phyloP scores from a whole-genome alignment of 2,329 filamentous ascomycete genomes.

The Lasiodiplodia sp. region DNA sequence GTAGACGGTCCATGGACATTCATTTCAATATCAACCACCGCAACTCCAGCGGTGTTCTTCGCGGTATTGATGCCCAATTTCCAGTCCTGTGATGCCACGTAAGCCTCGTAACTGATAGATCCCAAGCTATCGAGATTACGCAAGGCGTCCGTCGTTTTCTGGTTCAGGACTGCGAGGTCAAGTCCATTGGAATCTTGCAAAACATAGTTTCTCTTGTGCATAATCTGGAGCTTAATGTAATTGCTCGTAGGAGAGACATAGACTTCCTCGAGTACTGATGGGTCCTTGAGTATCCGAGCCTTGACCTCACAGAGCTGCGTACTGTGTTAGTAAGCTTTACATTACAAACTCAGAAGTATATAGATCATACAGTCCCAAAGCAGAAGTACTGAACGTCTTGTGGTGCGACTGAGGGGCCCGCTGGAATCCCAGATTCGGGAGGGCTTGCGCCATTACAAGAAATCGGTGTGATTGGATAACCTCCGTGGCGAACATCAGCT shows the following conservation, averaged over 20 bases:
- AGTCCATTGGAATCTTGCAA: neutral
- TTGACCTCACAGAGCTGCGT: neutral
- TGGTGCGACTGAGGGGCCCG: too few species aligned
- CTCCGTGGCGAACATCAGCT: neutral
- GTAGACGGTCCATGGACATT: neutral
- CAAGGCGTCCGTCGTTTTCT: neutral
- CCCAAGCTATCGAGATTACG: neutral
- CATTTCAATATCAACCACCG: neutral
- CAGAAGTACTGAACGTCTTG: neutral
- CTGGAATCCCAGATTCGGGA: neutral
- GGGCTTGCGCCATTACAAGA: neutral
- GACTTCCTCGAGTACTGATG: neutral
- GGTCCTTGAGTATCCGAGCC: neutral
- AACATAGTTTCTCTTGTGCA: neutral
- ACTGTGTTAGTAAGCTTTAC: neutral
- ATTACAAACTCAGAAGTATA: too few species aligned
- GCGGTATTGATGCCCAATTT: neutral
- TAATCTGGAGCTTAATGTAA: neutral
- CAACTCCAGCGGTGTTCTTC: neutral
- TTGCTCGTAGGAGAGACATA: neutral
- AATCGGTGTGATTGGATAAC: neutral
- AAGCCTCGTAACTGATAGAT: neutral
- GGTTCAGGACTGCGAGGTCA: neutral
- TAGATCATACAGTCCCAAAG: neutral
- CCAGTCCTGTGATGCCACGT: neutral